These are phyloP conservation scores for Colletotrichum sp. DNA, from an alignment of 2,329 filamentous ascomycete genomes.

Conservation along the genomic window DNA sequence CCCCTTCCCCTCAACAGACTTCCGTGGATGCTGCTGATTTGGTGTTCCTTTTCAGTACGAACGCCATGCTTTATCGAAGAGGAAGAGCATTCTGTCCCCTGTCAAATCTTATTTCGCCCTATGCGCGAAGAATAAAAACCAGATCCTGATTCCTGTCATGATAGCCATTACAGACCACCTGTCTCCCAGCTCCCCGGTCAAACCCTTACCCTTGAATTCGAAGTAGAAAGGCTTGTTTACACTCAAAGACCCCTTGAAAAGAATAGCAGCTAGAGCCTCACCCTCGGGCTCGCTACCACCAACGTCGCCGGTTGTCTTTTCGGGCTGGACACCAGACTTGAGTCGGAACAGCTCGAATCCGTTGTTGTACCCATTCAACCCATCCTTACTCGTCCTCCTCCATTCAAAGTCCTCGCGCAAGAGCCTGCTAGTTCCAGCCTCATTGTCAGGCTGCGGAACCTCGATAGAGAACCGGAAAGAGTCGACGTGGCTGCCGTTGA, in stretches of 20 bases:
- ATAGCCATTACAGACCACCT: not conserved
- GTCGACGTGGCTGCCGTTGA: not conserved
- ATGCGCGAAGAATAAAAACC: not conserved
- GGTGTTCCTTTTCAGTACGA: too few relatives aligned
- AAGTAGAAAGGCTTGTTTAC: not conserved
- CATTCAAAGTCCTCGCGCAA: not conserved
- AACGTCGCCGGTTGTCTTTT: not conserved
- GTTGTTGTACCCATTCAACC: not conserved
- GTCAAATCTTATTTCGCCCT: not conserved
- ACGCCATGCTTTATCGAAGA: too few relatives aligned
- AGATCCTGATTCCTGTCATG: not conserved
- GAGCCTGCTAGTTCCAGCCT: not conserved
- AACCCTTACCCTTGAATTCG: not conserved
- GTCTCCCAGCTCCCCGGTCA: not conserved
- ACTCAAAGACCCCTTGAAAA: not conserved
- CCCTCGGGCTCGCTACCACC: not conserved
- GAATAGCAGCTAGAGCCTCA: not conserved
- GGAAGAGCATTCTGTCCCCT: too few relatives aligned
- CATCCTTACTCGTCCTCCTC: not conserved
- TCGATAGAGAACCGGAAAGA: not conserved
- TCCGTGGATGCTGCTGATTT: too few relatives aligned
- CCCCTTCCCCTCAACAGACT: too few relatives aligned
- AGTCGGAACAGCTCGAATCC: not conserved
- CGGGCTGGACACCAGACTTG: not conserved
- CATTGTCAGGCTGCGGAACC: not conserved